Conservation (phyloP, 139 green algal species). For the Monoraphidium neglectum region DNA sequence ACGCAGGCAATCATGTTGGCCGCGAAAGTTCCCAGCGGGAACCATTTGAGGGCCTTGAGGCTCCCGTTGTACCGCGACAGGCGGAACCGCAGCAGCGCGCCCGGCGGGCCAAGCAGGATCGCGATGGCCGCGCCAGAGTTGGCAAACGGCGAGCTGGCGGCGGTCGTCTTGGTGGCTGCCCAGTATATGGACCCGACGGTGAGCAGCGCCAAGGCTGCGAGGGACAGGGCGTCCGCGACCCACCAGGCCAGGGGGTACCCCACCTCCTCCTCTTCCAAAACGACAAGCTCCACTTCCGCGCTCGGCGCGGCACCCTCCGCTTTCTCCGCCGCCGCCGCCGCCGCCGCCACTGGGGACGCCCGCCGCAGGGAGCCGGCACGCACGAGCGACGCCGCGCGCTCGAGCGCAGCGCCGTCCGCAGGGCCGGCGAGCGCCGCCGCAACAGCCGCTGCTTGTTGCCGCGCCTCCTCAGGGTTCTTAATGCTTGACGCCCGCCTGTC, state of each 20-base stretch:
- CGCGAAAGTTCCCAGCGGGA: slow-evolving; percentile 60
- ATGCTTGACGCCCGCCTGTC: no score
- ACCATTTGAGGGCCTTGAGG: slow-evolving; percentile 22
- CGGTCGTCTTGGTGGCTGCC: no score
- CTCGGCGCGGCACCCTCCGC: background rate
- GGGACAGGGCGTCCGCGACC: slow-evolving; percentile 3
- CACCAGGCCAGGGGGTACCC: no score
- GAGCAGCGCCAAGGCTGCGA: background rate
- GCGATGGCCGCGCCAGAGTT: background rate
- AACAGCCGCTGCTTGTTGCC: no score
- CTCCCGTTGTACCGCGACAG: slow-evolving; percentile 67
- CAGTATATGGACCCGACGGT: slow-evolving; percentile 1
- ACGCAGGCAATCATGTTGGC: slow-evolving; percentile 72
- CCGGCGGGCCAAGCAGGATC: slow-evolving; percentile 42
- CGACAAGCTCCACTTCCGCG: background rate
- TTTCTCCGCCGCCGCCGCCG: background rate
- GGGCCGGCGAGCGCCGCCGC: no score
- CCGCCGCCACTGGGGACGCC: background rate
- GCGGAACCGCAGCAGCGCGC: slow-evolving; percentile 60
- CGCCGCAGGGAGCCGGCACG: no score
- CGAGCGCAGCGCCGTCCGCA: no score
- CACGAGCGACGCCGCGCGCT: no score
- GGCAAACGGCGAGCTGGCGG: no score
- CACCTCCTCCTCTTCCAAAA: background rate
- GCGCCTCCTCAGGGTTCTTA: no score